Evolutionary conservation across 768 basidiomycete species (phyloP).

Genomic region (Phlegmacium glaucopus): DNA sequence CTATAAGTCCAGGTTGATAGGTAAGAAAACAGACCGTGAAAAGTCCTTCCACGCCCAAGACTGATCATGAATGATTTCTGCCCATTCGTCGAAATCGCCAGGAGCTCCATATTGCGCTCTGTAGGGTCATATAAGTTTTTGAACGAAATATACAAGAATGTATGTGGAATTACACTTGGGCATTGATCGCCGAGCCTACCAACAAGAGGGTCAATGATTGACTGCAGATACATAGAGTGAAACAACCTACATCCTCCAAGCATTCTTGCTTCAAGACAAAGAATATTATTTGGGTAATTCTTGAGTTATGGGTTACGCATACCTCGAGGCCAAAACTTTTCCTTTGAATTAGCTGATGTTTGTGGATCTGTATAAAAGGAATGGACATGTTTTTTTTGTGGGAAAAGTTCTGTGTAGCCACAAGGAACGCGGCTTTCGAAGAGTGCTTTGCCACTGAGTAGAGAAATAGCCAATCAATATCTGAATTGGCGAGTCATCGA

Average conservation of each 20-base stretch:
- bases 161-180: constrained; percentile 36
- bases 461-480: not conserved
- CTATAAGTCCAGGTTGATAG: too few relatives aligned
- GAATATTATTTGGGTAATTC: not conserved
- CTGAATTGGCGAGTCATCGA: not conserved
- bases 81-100: constrained; percentile 72
- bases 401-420: constrained; percentile 35
- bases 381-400: constrained; percentile 37
- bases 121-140: not conserved
- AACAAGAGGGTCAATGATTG: not conserved
- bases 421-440: constrained; percentile 35
- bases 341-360: constrained; percentile 36
- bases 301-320: not conserved
- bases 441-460: constrained; percentile 36
- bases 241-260: constrained; percentile 58
- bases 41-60: constrained; percentile 64
- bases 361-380: constrained; percentile 50
- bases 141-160: not conserved
- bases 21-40: constrained; percentile 30
- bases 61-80: constrained; percentile 46
- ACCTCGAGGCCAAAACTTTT: constrained; percentile 62
- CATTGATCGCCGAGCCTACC: constrained; percentile 56
- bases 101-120: constrained; percentile 68
- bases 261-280: constrained; percentile 46
- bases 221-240: not conserved